These are phyloP conservation scores for Pythium volutum DNA, from an alignment of 352 stramenopile species.

Conservation along the genomic window DNA sequence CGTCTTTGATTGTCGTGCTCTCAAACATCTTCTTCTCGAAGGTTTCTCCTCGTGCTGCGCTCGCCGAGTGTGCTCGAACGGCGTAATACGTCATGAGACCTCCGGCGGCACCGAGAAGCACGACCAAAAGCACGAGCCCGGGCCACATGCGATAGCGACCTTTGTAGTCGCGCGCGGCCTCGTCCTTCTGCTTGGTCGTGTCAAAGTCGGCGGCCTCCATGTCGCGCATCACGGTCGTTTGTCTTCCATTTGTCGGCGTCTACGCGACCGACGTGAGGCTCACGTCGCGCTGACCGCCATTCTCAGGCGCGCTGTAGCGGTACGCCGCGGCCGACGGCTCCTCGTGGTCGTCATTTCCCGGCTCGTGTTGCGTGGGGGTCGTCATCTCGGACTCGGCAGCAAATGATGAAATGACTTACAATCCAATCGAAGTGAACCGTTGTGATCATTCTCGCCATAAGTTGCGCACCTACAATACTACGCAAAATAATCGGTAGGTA, in stretches of 20 bases:
- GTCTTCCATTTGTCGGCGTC: neutral
- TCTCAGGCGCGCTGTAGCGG: slow-evolving; percentile 1
- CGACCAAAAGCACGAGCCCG: slow-evolving; percentile 1
- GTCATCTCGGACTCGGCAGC: neutral
- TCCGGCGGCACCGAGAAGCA: slow-evolving; percentile 3
- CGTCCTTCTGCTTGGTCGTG: neutral
- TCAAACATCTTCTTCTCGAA: slow-evolving; percentile 5
- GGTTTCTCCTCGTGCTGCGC: neutral
- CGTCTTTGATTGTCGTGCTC: slow-evolving; percentile 1
- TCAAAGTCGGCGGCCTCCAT: slow-evolving; percentile 2
- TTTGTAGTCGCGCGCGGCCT: slow-evolving; percentile 1
- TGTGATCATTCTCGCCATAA: neutral
- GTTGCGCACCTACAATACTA: no score
- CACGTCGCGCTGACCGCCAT: neutral
- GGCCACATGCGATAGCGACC: slow-evolving; percentile 10
- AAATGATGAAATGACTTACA: neutral
- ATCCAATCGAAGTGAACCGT: no score
- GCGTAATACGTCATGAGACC: slow-evolving; percentile 4
- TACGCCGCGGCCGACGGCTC: neutral
- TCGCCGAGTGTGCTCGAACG: slow-evolving; percentile 6
- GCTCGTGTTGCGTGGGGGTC: neutral
- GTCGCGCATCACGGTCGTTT: neutral
- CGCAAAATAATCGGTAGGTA: no score
- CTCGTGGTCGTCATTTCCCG: neutral
- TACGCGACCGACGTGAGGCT: neutral